phyloP scores from a whole-genome alignment of 169 alveolate genomes.

The Plasmodium cynomolgi region DNA sequence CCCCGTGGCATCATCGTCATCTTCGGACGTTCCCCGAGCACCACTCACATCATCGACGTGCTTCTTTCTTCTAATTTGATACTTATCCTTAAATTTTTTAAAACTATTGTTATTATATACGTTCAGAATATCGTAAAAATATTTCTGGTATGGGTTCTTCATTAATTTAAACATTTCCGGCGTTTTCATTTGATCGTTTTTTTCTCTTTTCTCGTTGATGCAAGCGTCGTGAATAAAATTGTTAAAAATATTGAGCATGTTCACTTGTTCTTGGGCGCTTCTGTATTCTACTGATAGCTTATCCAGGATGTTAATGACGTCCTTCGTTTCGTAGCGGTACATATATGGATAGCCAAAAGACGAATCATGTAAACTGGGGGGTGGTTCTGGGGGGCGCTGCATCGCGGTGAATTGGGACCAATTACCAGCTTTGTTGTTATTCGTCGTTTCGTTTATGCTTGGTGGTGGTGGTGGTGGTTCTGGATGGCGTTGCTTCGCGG shows the following conservation, averaged over 20 bases:
- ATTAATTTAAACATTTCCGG: constrained; percentile 20
- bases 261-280: constrained; percentile 31
- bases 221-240: constrained; percentile 53
- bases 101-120: constrained; percentile 50
- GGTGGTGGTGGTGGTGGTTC: too few relatives aligned
- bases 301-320: constrained; percentile 40
- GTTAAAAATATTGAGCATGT: constrained; percentile 13
- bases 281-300: constrained; percentile 26
- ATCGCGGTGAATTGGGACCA: too few relatives aligned
- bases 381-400: background rate
- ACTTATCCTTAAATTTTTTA: constrained; percentile 61
- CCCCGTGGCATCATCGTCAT: background rate
- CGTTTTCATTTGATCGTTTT: background rate
- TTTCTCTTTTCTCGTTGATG: constrained; percentile 12
- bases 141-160: constrained; percentile 51
- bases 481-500: background rate
- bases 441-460: too few relatives aligned
- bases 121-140: constrained; percentile 44
- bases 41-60: background rate
- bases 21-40: background rate
- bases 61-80: constrained; percentile 27
- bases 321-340: constrained; percentile 6
- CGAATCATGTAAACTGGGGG: background rate
- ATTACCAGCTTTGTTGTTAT: too few relatives aligned
- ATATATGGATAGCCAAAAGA: background rate